Conservation (phyloP, 495 filamentous ascomycete genomes). For the Daldinia decipiens region DNA sequence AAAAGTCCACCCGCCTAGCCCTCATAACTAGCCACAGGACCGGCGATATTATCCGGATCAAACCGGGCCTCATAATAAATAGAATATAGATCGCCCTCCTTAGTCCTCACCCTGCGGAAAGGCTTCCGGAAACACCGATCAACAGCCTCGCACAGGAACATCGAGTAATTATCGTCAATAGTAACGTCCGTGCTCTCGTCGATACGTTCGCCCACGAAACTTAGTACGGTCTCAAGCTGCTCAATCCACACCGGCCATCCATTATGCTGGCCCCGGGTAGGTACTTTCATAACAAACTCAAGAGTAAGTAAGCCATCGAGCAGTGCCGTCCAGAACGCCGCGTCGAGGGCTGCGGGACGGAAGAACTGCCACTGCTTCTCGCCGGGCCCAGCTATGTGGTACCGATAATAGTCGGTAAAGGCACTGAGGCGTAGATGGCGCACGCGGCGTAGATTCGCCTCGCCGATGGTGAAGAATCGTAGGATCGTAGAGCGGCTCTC, state of each 20-base stretch:
- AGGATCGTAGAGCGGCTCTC: slow-evolving; percentile 11
- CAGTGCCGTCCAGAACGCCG: slow-evolving; percentile 8
- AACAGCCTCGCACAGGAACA: slow-evolving; percentile 28
- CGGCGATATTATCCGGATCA: slow-evolving; percentile 32
- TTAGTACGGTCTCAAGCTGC: slow-evolving; percentile 20
- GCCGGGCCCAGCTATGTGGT: slow-evolving; percentile 2
- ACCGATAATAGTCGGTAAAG: slow-evolving; percentile 1
- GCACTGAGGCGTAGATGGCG: slow-evolving; percentile 3
- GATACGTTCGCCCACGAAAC: slow-evolving; percentile 23
- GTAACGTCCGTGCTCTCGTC: slow-evolving; percentile 20
- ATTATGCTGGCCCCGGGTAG: slow-evolving; percentile 2
- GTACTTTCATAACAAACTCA: slow-evolving; percentile 3
- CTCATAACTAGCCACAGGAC: slow-evolving; percentile 4
- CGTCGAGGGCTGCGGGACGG: slow-evolving; percentile 1
- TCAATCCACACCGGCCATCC: slow-evolving; percentile 15
- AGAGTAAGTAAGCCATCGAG: slow-evolving; percentile 5
- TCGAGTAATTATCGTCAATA: slow-evolving; percentile 32
- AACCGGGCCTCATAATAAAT: slow-evolving; percentile 20
- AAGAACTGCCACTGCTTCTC: slow-evolving; percentile 28
- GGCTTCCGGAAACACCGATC: slow-evolving; percentile 22
- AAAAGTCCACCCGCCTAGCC: not conserved
- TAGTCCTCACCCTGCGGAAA: slow-evolving; percentile 19
- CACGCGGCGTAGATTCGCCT: slow-evolving; percentile 11
- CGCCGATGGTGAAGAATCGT: slow-evolving; percentile 18
- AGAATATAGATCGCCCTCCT: slow-evolving; percentile 23